phyloP scores from a whole-genome alignment of 2,329 filamentous ascomycete genomes.

The Cladosporium sp. region DNA sequence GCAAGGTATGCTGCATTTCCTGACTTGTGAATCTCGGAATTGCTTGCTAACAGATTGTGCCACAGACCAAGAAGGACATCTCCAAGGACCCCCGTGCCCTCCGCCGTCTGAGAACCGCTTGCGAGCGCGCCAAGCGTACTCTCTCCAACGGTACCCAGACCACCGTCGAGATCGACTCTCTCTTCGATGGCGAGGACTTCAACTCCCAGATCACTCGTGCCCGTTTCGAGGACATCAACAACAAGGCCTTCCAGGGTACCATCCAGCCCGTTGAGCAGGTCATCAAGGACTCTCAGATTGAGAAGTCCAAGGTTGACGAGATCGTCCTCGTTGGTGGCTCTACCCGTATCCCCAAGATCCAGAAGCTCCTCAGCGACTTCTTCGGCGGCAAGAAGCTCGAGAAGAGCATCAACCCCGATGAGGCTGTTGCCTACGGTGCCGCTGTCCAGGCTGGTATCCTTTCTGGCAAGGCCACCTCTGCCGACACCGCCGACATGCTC shows the following conservation, averaged over 20 bases:
- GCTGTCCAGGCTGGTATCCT: constrained; percentile 98
- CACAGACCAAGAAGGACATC: constrained; percentile 51
- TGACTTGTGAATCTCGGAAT: background rate
- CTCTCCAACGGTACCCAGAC: constrained; percentile 96
- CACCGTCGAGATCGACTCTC: constrained; percentile 96
- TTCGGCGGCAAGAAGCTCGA: constrained; percentile 99
- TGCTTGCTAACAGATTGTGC: background rate
- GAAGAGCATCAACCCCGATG: constrained; percentile 99
- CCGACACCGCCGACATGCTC: constrained; percentile 90
- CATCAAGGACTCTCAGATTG: constrained; percentile 83
- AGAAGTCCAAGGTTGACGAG: constrained; percentile 93
- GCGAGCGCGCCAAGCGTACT: constrained; percentile 99
- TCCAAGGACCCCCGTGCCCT: constrained; percentile 86
- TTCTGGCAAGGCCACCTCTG: constrained; percentile 94
- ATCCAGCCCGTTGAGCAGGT: constrained; percentile 95
- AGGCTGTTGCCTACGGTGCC: constrained; percentile 98
- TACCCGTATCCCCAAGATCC: constrained; percentile 94
- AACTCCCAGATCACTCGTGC: constrained; percentile 96
- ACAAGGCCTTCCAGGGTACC: constrained; percentile 90
- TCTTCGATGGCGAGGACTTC: constrained; percentile 98
- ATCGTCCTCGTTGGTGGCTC: constrained; percentile 98
- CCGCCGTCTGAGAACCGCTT: constrained; percentile 92
- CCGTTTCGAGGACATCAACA: constrained; percentile 97
- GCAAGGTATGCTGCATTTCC: constrained; percentile 33
- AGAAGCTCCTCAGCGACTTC: constrained; percentile 98